Conservation (phyloP, 1,284 basidiomycete species). For the Ustilago hordei region DNA sequence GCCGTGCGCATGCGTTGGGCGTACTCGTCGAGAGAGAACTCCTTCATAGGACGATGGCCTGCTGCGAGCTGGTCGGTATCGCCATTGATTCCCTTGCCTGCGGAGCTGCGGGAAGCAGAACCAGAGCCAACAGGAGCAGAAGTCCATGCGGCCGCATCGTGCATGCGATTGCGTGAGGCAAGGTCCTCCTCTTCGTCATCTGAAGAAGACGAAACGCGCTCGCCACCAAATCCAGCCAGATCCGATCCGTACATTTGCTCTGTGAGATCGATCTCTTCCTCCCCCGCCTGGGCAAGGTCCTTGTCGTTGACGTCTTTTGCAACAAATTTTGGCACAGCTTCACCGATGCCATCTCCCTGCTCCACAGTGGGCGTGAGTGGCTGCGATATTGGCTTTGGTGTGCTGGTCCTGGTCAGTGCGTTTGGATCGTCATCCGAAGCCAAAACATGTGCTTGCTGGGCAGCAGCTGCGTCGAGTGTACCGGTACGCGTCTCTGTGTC, state of each 20-base stretch:
- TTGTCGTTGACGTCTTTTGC: neutral
- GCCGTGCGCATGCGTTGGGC: constrained; percentile 98
- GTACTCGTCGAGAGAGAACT: constrained; percentile 83
- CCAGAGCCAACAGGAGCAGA: constrained; percentile 18
- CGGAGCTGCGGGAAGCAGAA: neutral
- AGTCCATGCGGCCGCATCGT: constrained; percentile 64
- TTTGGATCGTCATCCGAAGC: constrained; percentile 6
- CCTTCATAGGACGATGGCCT: constrained; percentile 41
- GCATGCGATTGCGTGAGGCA: constrained; percentile 58
- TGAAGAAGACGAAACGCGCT: constrained; percentile 29
- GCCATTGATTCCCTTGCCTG: constrained; percentile 8
- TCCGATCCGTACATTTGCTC: constrained; percentile 67
- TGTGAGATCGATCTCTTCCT: constrained; percentile 65
- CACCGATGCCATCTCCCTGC: constrained; percentile 8
- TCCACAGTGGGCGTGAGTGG: constrained; percentile 29
- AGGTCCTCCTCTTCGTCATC: constrained; percentile 56
- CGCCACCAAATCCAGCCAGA: constrained; percentile 61
- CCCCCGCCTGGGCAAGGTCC: constrained; percentile 23
- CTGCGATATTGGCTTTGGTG: constrained; percentile 26
- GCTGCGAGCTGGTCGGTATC: constrained; percentile 20
- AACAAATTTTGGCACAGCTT: neutral
- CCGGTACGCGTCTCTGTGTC: constrained; percentile 11
- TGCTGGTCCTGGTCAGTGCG: constrained; percentile 11
- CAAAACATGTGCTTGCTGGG: neutral
- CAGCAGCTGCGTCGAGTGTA: constrained; percentile 14